Evolutionary conservation across 2,329 filamentous ascomycete genomes (phyloP).

Genomic region (Colletotrichum plurivorum): DNA sequence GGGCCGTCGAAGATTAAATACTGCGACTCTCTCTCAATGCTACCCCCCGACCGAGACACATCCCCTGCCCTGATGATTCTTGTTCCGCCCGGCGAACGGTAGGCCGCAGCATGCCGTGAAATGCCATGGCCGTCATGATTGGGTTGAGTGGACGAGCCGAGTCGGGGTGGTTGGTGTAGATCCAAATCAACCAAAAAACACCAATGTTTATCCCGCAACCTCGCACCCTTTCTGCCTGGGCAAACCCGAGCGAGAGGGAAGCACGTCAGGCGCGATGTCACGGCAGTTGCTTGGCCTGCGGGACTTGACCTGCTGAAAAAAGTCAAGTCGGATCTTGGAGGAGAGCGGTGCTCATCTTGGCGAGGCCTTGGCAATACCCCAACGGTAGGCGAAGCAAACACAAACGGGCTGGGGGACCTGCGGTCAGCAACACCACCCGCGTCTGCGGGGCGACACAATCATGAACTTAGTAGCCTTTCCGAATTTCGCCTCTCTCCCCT

Average conservation of each 20-base stretch:
- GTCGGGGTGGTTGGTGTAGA: not conserved
- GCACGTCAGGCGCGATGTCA: conserved; percentile 24
- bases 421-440: too few species aligned
- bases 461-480: too few species aligned
- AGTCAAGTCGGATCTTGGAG: conserved; percentile 30
- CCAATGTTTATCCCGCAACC: not conserved
- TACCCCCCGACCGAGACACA: too few species aligned
- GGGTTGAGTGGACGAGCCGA: not conserved
- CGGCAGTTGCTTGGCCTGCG: conserved; percentile 17
- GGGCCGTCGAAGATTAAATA: not conserved
- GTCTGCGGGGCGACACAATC: too few species aligned
- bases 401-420: too few species aligned
- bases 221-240: not conserved
- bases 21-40: not conserved
- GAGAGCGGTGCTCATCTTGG: conserved; percentile 20
- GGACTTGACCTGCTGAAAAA: conserved; percentile 7
- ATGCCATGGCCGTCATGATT: not conserved
- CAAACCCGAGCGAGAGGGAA: conserved; percentile 3
- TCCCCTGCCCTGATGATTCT: not conserved
- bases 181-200: not conserved
- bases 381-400: not conserved
- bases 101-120: conserved; percentile 4
- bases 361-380: conserved; percentile 7
- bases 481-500: too few species aligned
- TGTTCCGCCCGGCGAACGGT: not conserved